These are phyloP conservation scores for Tolypocladium pustulatum DNA, from an alignment of 2,329 filamentous ascomycete species.

Conservation along the genomic window DNA sequence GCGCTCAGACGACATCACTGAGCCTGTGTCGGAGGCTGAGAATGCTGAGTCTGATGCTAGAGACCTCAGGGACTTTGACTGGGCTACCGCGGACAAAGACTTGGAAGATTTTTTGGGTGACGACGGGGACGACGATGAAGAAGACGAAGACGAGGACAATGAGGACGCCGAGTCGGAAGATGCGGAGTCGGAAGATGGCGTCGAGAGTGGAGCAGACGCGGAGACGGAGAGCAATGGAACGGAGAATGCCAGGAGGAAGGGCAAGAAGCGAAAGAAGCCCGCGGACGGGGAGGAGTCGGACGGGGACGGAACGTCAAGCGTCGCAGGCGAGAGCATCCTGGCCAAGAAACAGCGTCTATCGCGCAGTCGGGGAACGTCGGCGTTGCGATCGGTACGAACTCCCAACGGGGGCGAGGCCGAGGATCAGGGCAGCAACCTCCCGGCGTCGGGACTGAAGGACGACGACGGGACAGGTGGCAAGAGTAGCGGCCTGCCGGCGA, in stretches of 20 bases:
- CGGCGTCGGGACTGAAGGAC: slow-evolving; percentile 26
- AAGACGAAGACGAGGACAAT: slow-evolving; percentile 18
- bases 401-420: slow-evolving; percentile 23
- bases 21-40: slow-evolving; percentile 19
- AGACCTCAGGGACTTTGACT: slow-evolving; percentile 47
- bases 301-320: slow-evolving; percentile 16
- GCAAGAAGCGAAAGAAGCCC: slow-evolving; percentile 22
- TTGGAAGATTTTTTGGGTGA: slow-evolving; percentile 61
- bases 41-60: slow-evolving; percentile 23
- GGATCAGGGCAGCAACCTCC: slow-evolving; percentile 25
- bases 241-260: slow-evolving; percentile 13
- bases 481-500: slow-evolving; percentile 10
- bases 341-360: slow-evolving; percentile 42
- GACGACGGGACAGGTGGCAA: slow-evolving; percentile 15
- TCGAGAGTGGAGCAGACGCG: slow-evolving; percentile 10
- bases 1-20: slow-evolving; percentile 20
- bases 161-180: slow-evolving; percentile 9
- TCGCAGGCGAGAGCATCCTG: slow-evolving; percentile 25
- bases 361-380: slow-evolving; percentile 32
- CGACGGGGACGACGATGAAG: slow-evolving; percentile 39
- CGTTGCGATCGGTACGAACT: slow-evolving; percentile 34
- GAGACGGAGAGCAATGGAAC: slow-evolving; percentile 18
- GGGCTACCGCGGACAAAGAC: slow-evolving; percentile 58
- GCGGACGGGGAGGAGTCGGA: slow-evolving; percentile 21
- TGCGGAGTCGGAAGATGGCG: slow-evolving; percentile 6